A percentile compares a stretch with the other conserved stretches of the same genome.
Evolutionary conservation across 257 asterid genomes (phyloP).

Genomic region (Thymus mandschuricus): DNA sequence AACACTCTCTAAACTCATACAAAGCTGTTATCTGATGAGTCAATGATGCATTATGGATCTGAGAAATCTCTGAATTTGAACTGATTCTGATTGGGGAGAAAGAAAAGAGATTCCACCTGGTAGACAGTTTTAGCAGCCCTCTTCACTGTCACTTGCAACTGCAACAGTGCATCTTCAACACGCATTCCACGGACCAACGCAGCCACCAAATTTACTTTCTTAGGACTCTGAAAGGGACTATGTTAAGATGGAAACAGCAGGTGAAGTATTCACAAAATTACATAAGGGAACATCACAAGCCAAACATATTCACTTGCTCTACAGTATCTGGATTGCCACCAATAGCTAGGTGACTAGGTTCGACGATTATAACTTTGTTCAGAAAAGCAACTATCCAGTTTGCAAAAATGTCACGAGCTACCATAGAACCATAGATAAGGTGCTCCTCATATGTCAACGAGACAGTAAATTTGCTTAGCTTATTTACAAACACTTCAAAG

Average conservation of each 20-base stretch:
- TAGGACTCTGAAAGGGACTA: constrained; percentile 72
- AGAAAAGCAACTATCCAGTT: neutral
- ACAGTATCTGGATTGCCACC: constrained; percentile 13
- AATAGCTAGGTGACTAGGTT: neutral
- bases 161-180: constrained; percentile 94
- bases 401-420: neutral
- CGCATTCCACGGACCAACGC: constrained; percentile 97
- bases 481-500: constrained; percentile 7
- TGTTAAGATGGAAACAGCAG: neutral
- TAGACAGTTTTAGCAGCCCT: constrained; percentile 96
- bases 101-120: constrained; percentile 59
- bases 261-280: constrained; percentile 13
- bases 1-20: neutral
- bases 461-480: neutral
- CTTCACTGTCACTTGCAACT: constrained; percentile 87
- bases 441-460: constrained; percentile 4
- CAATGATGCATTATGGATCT: neutral
- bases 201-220: constrained; percentile 93
- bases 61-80: neutral
- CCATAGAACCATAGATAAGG: neutral
- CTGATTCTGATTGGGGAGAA: neutral
- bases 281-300: neutral
- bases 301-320: constrained; percentile 3
- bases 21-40: neutral
- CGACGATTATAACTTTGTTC: neutral